Conservation (phyloP, 1,139 yeast genomes). For the Torulaspora globosa region DNA sequence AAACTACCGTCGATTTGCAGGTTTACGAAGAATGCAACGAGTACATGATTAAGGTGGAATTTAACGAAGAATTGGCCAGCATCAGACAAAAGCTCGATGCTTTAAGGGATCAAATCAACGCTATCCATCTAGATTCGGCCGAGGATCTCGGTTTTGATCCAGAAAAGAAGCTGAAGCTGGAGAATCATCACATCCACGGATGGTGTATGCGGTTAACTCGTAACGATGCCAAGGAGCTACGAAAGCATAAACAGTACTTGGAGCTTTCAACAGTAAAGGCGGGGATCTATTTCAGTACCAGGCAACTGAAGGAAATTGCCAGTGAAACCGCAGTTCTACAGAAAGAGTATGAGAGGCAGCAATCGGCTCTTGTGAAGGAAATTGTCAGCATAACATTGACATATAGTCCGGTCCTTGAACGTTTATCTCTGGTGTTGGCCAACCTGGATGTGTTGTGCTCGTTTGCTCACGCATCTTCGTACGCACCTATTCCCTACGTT, state of each 20-base stretch:
- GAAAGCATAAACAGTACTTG: constrained; percentile 59
- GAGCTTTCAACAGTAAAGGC: constrained; percentile 92
- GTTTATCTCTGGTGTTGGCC: constrained; percentile 59
- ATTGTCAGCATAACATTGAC: constrained; percentile 76
- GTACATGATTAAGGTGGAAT: constrained; percentile 83
- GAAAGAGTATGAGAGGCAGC: constrained; percentile 67
- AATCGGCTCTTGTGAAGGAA: constrained; percentile 72
- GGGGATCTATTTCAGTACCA: constrained; percentile 85
- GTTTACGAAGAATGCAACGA: constrained; percentile 69
- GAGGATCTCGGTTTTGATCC: constrained; percentile 76
- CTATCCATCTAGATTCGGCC: constrained; percentile 60
- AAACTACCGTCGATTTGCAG: constrained; percentile 82
- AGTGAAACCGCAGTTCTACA: constrained; percentile 56
- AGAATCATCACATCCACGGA: constrained; percentile 80
- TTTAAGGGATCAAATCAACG: constrained; percentile 52
- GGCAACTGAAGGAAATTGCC: constrained; percentile 55
- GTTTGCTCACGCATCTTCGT: constrained; percentile 80
- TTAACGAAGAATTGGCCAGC: constrained; percentile 67
- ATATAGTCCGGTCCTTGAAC: constrained; percentile 71
- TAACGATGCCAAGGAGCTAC: constrained; percentile 74
- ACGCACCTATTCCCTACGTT: constrained; percentile 78
- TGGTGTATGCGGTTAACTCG: constrained; percentile 93
- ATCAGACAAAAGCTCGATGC: constrained; percentile 56
- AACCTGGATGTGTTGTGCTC: constrained; percentile 78
- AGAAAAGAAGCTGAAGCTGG: constrained; percentile 84